Evolutionary conservation across 148 eudicot genomes (phyloP).

Genomic region (Fallopia convolvulus): DNA sequence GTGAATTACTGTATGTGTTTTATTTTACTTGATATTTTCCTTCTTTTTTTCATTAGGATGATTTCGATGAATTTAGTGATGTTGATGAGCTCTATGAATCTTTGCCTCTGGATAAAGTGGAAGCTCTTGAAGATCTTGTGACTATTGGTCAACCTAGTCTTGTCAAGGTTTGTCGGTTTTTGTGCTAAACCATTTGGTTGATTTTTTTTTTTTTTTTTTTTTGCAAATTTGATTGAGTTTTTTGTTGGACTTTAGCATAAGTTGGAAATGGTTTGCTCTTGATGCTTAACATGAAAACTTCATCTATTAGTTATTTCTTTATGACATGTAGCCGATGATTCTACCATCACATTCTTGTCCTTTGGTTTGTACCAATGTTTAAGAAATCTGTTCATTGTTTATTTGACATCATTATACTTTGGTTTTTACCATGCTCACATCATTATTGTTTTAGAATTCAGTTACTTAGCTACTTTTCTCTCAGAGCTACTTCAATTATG

Average conservation of each 20-base stretch:
- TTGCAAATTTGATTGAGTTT: neutral
- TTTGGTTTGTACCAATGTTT: neutral
- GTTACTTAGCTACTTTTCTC: neutral
- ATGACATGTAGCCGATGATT: neutral
- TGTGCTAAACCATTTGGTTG: neutral
- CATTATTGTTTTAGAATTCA: neutral
- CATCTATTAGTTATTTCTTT: neutral
- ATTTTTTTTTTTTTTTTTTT: neutral
- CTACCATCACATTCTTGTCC: neutral
- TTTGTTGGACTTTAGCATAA: neutral
- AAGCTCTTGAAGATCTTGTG: constrained; percentile 93
- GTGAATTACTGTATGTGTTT: neutral
- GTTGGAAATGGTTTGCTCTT: neutral
- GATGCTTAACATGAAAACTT: neutral
- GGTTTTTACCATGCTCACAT: neutral
- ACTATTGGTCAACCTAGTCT: constrained; percentile 62
- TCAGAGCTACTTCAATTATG: neutral
- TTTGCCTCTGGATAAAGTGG: constrained; percentile 60
- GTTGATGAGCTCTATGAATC: constrained; percentile 89
- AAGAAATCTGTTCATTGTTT: neutral
- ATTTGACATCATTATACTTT: neutral
- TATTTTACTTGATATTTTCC: neutral
- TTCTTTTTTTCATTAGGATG: constrained; percentile 47
- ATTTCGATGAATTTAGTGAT: constrained; percentile 90
- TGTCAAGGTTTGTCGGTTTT: constrained; percentile 54